Base-by-base conservation (phyloP, 2,329 filamentous ascomycete genomes). In the Penicillium decumbens region DNA sequence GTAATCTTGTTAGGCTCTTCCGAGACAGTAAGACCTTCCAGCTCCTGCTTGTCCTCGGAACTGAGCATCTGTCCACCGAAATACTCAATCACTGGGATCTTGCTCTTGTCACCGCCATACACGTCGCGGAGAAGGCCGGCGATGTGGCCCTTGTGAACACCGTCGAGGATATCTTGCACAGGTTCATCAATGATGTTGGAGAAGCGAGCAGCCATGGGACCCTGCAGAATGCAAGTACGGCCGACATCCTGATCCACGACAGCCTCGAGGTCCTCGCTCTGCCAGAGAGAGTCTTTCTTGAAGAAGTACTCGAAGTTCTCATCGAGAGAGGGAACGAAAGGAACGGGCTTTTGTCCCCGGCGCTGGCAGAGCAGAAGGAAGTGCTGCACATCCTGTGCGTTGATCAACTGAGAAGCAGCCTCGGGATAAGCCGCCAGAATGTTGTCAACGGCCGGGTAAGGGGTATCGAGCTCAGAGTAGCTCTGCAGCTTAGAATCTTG, bases 231-330 rank as follows among this genome's bases (percentile, higher is more conserved):
- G 76, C 91, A 96, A 39, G 91, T 95, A 67, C 95, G 84, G 56
- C 89, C 91, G 51, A 98, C 93, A 67, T 98, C 95, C 73, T 97
- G 93, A 60, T 80, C 92, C 53, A 96, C 91, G 50, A 98, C 91
- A 46, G 93, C 93, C 65, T 95, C 92, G 9, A 98, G 79, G 65
- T 98, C 93, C 73, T 98, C 93, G 1, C 93, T 97, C 74, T 98
- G 93, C 93, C 93, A 98, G 6, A 98, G 81, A 1, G 93, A 98
- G 71, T 98, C 93, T 78, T 98, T 98, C 84, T 98, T 98, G 85
- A 98, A 98, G 78, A 89, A 98, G 75, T 95, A 95, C 69, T 98
- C 93, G 60, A 98, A 98, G 68, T 92, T 95, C 56, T 95, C 90
- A 63, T 98, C 93, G 20, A 98, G 80, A n/a, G 87, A 80, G 4